Base-by-base conservation (phyloP, 2,329 filamentous ascomycete species). In the Stylonectria norvegica region DNA sequence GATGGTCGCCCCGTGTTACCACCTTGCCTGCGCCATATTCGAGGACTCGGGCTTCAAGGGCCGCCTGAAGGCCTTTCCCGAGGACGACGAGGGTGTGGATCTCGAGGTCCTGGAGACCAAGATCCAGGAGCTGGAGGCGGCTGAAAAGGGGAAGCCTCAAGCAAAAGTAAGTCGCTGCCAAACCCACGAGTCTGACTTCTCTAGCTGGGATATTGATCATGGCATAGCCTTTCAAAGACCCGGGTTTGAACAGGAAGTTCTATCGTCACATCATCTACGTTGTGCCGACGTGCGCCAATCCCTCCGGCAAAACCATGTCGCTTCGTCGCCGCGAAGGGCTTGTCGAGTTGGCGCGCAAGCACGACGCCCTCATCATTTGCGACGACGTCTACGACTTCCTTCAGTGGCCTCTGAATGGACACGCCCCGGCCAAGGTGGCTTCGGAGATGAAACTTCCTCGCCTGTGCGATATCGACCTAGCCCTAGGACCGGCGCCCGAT, bases 331-430 rank as follows among this genome's bases (percentile, higher is more conserved):
- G 93, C 4, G 68, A 81, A 48, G 70, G 70, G 9, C 73, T 97
- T 4, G 81, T 97, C 17, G 69, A 71, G n/a, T 65, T 96, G 5
- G 91, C 91, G 0, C 76, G 91, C 41, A 72, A 81, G 43, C 80
- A 85, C 60, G 83, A 97, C 61, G 88, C 87, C 5, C 74, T 97
- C n/a, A 66, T 96, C 40, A 74, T 96, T 19, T 79, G 79, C 34
- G 91, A 97, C 66, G 93, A 98, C 62, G 89, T 97, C 8, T 98
- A 98, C 60, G 91, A 97, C 62, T 85, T 91, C 50, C 72, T 97
- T 5, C 86, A 90, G 60, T 96, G 89, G 88, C 76, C 79, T 18
- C 43, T 48, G 43, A 44, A 12, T 44, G 30, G 42, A 22, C 34
- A 55, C n/a, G 36, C 45, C 4, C 30, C 14, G 9, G 19, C 15